Conservation (phyloP, 139 green algal species). For the Raphidocelis subcapitata region DNA sequence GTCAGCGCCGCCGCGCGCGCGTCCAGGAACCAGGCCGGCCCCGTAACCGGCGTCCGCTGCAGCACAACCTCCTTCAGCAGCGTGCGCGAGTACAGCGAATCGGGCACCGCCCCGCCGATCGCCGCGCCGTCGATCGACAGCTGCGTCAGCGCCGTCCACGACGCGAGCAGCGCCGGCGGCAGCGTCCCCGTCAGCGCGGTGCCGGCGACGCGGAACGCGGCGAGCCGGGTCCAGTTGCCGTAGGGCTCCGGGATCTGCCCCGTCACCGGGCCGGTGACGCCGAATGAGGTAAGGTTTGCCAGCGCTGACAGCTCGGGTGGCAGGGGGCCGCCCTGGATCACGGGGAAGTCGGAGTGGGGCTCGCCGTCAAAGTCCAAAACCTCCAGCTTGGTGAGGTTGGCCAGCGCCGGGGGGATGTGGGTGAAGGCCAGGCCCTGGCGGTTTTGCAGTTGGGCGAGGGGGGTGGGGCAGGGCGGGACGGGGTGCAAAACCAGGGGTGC, state of each 20-base stretch:
- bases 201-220: not conserved
- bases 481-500: too few species aligned
- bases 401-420: not conserved
- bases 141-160: not conserved
- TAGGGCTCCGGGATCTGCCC: constrained; percentile 7
- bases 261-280: not conserved
- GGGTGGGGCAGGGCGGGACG: too few species aligned
- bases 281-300: constrained; percentile 1
- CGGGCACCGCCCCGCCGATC: constrained; percentile 20
- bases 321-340: not conserved
- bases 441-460: too few species aligned
- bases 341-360: too few species aligned
- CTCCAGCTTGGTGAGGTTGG: constrained; percentile 11
- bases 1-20: not conserved
- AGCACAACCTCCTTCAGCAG: not conserved
- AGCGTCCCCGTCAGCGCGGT: constrained; percentile 24
- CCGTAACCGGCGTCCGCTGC: constrained; percentile 1
- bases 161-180: not conserved
- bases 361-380: constrained; percentile 1
- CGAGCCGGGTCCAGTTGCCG: not conserved
- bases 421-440: constrained; percentile 9
- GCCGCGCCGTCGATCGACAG: constrained; percentile 16
- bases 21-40: not conserved
- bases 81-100: constrained; percentile 7
- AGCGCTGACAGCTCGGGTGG: not conserved